These are phyloP conservation scores for Cercospora sp. DNA, from an alignment of 2,329 filamentous ascomycete genomes.

Conservation along the genomic window DNA sequence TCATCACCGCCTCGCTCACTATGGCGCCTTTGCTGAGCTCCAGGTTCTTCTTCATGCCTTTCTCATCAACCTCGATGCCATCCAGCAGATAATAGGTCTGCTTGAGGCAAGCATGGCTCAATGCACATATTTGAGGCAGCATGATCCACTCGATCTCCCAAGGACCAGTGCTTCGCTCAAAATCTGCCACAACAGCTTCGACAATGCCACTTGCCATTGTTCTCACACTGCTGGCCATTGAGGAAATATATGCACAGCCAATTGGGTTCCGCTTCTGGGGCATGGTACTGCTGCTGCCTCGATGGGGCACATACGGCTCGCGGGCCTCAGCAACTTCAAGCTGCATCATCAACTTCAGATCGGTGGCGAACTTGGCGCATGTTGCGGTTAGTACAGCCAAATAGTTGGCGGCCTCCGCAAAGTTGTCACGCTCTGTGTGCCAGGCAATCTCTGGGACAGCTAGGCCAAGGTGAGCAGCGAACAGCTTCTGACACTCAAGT, in stretches of 20 bases:
- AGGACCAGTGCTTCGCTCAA: conserved; percentile 34
- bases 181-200: conserved; percentile 34
- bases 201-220: conserved; percentile 27
- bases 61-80: conserved; percentile 33
- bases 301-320: conserved; percentile 51
- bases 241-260: conserved; percentile 31
- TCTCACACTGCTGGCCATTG: conserved; percentile 30
- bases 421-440: conserved; percentile 37
- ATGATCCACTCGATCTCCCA: conserved; percentile 38
- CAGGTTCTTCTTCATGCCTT: conserved; percentile 32
- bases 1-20: conserved; percentile 44
- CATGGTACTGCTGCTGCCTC: conserved; percentile 58
- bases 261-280: conserved; percentile 47
- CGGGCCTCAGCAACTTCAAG: conserved; percentile 33
- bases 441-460: conserved; percentile 33
- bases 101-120: conserved; percentile 31
- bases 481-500: conserved; percentile 29
- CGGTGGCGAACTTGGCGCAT: conserved; percentile 36
- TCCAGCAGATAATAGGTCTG: conserved; percentile 30
- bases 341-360: conserved; percentile 37
- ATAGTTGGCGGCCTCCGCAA: conserved; percentile 32
- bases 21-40: conserved; percentile 39
- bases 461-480: conserved; percentile 31
- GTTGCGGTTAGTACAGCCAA: conserved; percentile 33
- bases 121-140: conserved; percentile 33